These are phyloP conservation scores for Xanthoconium separans DNA, from an alignment of 1,284 basidiomycete species.

Conservation along the genomic window DNA sequence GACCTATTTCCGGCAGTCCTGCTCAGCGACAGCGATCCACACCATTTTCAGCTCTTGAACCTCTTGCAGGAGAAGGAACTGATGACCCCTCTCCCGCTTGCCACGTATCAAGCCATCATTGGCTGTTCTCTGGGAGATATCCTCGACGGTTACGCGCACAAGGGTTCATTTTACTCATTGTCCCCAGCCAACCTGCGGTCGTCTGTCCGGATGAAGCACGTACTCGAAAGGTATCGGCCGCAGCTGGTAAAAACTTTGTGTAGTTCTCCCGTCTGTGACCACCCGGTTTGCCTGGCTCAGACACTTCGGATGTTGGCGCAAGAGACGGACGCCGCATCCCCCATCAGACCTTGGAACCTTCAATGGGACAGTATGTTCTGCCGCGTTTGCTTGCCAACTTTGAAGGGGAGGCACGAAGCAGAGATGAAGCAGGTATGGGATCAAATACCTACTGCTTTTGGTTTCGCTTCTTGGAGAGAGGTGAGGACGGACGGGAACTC, in stretches of 20 bases:
- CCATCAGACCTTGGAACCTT: not conserved
- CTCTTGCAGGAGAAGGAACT: conserved; percentile 11
- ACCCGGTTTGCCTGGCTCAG: accelerated
- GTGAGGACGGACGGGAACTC: not conserved
- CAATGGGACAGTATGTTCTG: conserved; percentile 9
- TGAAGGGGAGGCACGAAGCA: not conserved
- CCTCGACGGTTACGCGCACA: conserved; percentile 10
- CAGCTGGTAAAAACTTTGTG: not conserved
- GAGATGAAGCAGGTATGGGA: not conserved
- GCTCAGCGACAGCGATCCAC: conserved; percentile 2
- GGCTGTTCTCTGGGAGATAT: conserved; percentile 1
- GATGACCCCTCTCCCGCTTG: conserved; percentile 5
- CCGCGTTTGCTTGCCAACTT: not conserved
- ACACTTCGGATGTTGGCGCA: not conserved
- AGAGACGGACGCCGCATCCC: not conserved
- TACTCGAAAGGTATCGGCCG: not conserved
- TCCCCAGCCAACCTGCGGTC: conserved; percentile 8
- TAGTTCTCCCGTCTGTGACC: not conserved
- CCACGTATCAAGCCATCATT: conserved; percentile 8
- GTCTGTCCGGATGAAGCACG: conserved; percentile 8
- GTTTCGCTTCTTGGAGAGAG: conserved; percentile 6
- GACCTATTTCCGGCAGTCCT: not conserved
- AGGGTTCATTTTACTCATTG: not conserved
- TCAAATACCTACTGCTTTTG: conserved; percentile 1
- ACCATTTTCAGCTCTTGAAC: conserved; percentile 17